phyloP scores from a whole-genome alignment of 163 green algal species.

The Coccomyxa subellipsoidea region DNA sequence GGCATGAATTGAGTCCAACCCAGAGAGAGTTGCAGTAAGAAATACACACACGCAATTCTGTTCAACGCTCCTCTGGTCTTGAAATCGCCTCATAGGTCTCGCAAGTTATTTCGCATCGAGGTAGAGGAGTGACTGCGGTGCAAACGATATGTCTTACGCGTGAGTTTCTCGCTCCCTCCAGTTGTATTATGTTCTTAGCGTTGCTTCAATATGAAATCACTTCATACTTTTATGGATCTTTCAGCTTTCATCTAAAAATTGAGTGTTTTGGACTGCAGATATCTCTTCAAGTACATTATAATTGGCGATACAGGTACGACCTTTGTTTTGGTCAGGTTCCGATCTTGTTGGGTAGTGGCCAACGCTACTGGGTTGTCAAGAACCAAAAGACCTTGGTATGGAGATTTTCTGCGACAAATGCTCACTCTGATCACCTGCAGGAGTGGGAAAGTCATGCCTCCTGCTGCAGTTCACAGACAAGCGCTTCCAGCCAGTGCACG shows the following conservation, averaged over 20 bases:
- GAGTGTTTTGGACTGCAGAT: slow-evolving; percentile 12
- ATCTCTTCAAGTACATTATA: slow-evolving; percentile 81
- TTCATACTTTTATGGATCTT: background rate
- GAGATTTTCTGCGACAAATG: background rate
- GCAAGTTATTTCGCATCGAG: no score
- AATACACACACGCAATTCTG: no score
- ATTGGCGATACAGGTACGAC: slow-evolving; percentile 92
- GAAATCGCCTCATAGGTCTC: no score
- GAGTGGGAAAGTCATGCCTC: slow-evolving; percentile 99
- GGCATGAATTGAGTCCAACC: no score
- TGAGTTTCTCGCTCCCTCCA: background rate
- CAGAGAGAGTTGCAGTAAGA: no score
- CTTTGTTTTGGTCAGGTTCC: background rate
- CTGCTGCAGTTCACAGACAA: slow-evolving; percentile 99
- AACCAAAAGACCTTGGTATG: background rate
- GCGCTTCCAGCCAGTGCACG: slow-evolving; percentile 98
- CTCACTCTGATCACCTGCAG: slow-evolving; percentile 41
- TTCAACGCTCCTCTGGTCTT: no score
- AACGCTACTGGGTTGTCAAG: background rate
- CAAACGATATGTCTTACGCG: background rate
- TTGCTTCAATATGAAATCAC: background rate
- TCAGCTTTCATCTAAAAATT: background rate
- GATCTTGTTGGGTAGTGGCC: background rate
- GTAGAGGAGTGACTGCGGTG: background rate
- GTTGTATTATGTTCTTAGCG: background rate